phyloP scores from a whole-genome alignment of 2,329 filamentous ascomycete genomes.

The Arthrobotrys sphaeroides region DNA sequence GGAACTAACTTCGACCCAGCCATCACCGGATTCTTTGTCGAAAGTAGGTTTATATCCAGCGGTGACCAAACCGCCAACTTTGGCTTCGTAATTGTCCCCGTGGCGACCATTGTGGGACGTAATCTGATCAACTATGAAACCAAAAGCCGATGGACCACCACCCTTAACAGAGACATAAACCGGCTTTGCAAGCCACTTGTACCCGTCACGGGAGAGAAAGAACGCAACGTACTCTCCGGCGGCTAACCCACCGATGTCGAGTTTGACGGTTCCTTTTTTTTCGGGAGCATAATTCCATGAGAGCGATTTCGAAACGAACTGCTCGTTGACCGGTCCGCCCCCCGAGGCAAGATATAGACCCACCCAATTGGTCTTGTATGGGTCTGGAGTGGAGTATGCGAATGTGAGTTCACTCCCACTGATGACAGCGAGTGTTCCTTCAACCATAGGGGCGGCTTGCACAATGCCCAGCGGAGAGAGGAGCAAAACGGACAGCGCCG shows the following conservation, averaged over 20 bases:
- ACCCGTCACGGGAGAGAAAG: conserved; percentile 79
- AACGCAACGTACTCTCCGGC: conserved; percentile 73
- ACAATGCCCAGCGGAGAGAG: background rate
- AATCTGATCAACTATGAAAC: conserved; percentile 59
- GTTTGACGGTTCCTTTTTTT: conserved; percentile 74
- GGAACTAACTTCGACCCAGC: conserved; percentile 60
- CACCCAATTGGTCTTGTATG: conserved; percentile 61
- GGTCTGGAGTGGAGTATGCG: conserved; percentile 59
- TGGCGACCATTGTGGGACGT: conserved; percentile 61
- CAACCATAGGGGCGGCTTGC: background rate
- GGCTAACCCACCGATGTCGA: conserved; percentile 84
- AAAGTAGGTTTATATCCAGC: conserved; percentile 58
- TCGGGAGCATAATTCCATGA: conserved; percentile 60
- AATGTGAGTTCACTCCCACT: conserved; percentile 58
- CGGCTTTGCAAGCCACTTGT: conserved; percentile 61
- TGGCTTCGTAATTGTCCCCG: conserved; percentile 60
- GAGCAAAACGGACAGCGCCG: conserved; percentile 21
- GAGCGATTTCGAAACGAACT: conserved; percentile 58
- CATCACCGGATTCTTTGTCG: conserved; percentile 56
- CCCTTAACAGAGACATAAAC: conserved; percentile 58
- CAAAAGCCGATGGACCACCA: background rate
- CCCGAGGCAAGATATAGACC: conserved; percentile 60
- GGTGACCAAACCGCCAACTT: conserved; percentile 60
- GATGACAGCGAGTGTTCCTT: background rate
- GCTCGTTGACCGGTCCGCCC: conserved; percentile 60